Percentiles rank a stretch among this genome's conserved stretches.
phyloP scores from a whole-genome alignment of 2,329 filamentous ascomycete species.

The Penicillium concentricum region DNA sequence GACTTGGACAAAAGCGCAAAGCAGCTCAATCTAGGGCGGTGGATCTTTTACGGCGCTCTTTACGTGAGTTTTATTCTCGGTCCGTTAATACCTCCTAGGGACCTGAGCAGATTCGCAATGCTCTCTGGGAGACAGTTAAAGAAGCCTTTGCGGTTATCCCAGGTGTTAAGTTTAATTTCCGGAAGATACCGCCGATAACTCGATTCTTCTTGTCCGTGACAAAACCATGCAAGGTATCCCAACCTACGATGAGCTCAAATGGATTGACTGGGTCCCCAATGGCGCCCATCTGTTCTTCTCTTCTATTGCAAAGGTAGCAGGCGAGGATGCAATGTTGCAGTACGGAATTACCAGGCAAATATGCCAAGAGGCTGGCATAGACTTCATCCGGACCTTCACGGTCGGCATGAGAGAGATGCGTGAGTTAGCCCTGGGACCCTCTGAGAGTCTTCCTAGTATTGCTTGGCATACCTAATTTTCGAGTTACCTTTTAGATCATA shows the following conservation, averaged over 20 bases:
- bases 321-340: conserved; percentile 47
- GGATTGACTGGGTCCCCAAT: conserved; percentile 55
- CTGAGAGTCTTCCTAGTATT: too few relatives aligned
- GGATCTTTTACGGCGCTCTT: conserved; percentile 54
- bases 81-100: conserved; percentile 13
- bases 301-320: conserved; percentile 52
- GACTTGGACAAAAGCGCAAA: conserved; percentile 44
- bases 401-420: conserved; percentile 55
- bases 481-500: conserved; percentile 40
- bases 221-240: conserved; percentile 28
- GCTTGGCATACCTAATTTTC: too few relatives aligned
- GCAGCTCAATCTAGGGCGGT: conserved; percentile 46
- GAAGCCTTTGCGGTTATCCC: conserved; percentile 36
- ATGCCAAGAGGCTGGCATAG: conserved; percentile 48
- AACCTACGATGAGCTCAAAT: conserved; percentile 38
- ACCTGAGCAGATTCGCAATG: conserved; percentile 32
- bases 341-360: conserved; percentile 44
- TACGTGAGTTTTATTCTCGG: conserved; percentile 23
- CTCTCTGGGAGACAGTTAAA: conserved; percentile 44
- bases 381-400: conserved; percentile 53
- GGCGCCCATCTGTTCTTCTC: conserved; percentile 54
- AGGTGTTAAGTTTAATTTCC: conserved; percentile 36
- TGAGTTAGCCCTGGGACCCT: background rate
- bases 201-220: conserved; percentile 29
- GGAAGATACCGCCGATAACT: conserved; percentile 38